phyloP scores from a whole-genome alignment of 2,329 filamentous ascomycete species.

The Ceratocystis variospora region DNA sequence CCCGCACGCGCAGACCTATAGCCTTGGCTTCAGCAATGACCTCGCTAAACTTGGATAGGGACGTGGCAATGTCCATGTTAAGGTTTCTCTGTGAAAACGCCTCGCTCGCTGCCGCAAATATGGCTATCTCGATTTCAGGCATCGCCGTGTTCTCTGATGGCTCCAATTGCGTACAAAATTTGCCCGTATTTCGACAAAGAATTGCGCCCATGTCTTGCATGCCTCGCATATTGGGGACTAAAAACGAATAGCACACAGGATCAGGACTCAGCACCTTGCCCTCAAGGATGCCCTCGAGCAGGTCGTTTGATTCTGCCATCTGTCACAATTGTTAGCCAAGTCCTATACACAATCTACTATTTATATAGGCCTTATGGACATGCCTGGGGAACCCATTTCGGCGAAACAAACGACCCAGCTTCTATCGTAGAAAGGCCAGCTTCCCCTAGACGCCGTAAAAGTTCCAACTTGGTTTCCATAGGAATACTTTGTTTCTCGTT shows the following conservation, averaged over 20 bases:
- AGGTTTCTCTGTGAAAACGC: conserved; percentile 68
- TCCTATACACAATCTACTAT: not conserved
- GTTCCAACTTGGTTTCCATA: conserved; percentile 58
- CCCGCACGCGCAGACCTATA: conserved; percentile 53
- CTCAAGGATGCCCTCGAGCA: conserved; percentile 54
- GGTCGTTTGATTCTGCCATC: conserved; percentile 68
- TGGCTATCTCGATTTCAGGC: conserved; percentile 54
- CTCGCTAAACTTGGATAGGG: conserved; percentile 53
- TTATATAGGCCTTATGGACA: not conserved
- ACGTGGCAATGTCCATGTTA: conserved; percentile 65
- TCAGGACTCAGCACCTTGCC: conserved; percentile 39
- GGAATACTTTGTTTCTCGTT: conserved; percentile 65
- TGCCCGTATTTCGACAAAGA: conserved; percentile 37
- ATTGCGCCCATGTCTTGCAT: conserved; percentile 47
- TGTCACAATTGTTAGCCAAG: conserved; percentile 24
- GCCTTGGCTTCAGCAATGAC: conserved; percentile 57
- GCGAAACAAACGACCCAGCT: conserved; percentile 67
- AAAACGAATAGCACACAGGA: conserved; percentile 62
- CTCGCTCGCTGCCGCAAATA: conserved; percentile 74
- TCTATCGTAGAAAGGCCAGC: conserved; percentile 64
- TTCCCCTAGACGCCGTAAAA: conserved; percentile 54
- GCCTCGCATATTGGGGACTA: conserved; percentile 64
- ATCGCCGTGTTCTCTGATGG: conserved; percentile 30
- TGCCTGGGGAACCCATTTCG: conserved; percentile 75
- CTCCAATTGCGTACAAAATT: conserved; percentile 39